Evolutionary conservation across 331 rosid species (phyloP), one percentile per base, ranked within the genome.

Genomic region (Ulmus americana): DNA sequence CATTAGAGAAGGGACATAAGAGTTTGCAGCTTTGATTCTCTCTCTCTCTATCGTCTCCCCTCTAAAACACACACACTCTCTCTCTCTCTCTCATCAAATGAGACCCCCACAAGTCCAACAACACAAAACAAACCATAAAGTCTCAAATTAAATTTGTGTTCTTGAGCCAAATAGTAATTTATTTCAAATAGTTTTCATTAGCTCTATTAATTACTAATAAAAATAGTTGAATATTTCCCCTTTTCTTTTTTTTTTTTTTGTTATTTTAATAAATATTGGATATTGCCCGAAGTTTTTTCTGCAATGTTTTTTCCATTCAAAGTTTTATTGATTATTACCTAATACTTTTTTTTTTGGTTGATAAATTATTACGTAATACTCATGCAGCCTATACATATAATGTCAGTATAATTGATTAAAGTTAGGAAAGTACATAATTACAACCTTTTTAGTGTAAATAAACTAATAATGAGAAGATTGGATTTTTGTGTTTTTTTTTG

Each of bases 1-100:
- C 80, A 80, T 57, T 16, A 50, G 55, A 80, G 70, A 78, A 47
- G 76, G 82, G 82, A 78, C 79, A 73, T 66, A 67, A 66, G 73
- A 80, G 77, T 74, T 80, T 79, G 71, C 74, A 80, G 84, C 71
- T 80, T 75, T 74, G 76, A 59, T 73, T 68, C 69, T 56, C 70
- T 65, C 73, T n/a, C 67, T 45, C 71, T 51, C 64, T 69, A 45
- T 14, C 41, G 49, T 59, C 47, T 59, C 64, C 45, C 16, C 42
- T 16, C 43, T 54, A 52, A 40, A 52, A 62, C 67, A 62, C 18
- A 10, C 52, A 54, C 54, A 58, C 59, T 64, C 70, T 57, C 55
- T 11, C 67, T 67, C 65, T 39, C 65, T 58, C 57, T 15, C 49
- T 55, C 66, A 39, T 55, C 73, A 66, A 78, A 76, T 70, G 63